Evolutionary conservation across 768 basidiomycete genomes (phyloP), one percentile per base, ranked within the genome.

Genomic region (Coprinopsis cinerea): DNA sequence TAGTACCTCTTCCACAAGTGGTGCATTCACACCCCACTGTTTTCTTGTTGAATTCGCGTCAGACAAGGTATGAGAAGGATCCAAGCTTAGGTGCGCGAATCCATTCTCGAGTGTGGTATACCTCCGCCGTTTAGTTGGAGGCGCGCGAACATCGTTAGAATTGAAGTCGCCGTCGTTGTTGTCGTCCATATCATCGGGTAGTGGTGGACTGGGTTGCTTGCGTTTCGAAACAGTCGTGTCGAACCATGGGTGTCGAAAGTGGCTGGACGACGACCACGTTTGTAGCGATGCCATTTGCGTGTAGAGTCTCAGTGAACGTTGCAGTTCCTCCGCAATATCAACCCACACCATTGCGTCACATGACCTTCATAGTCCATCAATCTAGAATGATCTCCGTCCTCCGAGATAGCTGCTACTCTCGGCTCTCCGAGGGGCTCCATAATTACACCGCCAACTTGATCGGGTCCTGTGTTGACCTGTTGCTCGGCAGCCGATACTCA

Each of bases 71-170:
- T n/a, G 46, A 4, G 45, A 48, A 2, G 62, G 27, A 57, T 57
- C 54, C 54, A 74, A 57, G 17, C 66, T 66, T 37, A 86, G 71
- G 55, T 77, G 71, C 17, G 82, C 79, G 41, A 86, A 64, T 1
- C 78, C 80, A 44, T 67, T 67, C 64, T 86, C 83, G 2, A 85
- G 67, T 17, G 67, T 66, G 54, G 61, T 69, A 58, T 66, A 75
- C 56, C 73, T 70, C 46, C 68, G 71, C 6, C 81, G 75, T 62
- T 83, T 82, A 15, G 58, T 61, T 20, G 68, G 64, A 44, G 61
- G 62, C 15, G 53, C 47, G 15, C n/a, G n/a, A n/a, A n/a, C n/a
- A n/a, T n/a, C n/a, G n/a, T n/a, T n/a, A n/a, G n/a, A n/a, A n/a
- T 56, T 56, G 10, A 48, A 44, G 17, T 52, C 53, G 28, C 58